Evolutionary conservation across 805 yeast species (phyloP).

Genomic region (Candida nitratophila): DNA sequence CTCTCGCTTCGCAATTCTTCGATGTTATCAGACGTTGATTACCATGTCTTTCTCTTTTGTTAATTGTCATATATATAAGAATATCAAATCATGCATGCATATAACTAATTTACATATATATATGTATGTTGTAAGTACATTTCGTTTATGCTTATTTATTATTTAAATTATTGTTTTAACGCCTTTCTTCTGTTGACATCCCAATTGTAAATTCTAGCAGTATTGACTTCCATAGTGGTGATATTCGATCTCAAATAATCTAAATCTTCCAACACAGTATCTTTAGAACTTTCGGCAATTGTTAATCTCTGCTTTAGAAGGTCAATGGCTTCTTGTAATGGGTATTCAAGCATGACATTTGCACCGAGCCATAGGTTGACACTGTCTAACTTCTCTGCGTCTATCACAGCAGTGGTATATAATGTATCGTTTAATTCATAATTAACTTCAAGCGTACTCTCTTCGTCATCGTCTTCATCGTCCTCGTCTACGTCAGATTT

Average conservation of each 20-base stretch:
- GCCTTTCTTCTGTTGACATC: conserved; percentile 64
- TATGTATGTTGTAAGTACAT: too few relatives aligned
- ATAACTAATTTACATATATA: conserved; percentile 1
- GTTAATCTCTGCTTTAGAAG: conserved; percentile 56
- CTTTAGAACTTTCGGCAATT: conserved; percentile 53
- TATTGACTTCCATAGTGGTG: conserved; percentile 96
- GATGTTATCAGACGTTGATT: conserved; percentile 44
- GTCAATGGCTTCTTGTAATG: conserved; percentile 77
- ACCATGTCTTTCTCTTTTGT: too few relatives aligned
- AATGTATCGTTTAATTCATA: conserved; percentile 92
- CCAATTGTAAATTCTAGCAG: conserved; percentile 88
- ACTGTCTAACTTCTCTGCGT: conserved; percentile 42
- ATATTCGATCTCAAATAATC: conserved; percentile 82
- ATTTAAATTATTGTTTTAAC: neutral
- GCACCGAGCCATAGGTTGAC: conserved; percentile 98
- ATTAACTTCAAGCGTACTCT: conserved; percentile 54
- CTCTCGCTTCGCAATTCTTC: conserved; percentile 52
- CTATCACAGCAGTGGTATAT: conserved; percentile 73
- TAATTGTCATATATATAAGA: too few relatives aligned
- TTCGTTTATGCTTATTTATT: too few relatives aligned
- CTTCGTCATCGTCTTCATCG: conserved; percentile 57
- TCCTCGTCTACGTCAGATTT: conserved; percentile 66
- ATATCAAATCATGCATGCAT: too few relatives aligned
- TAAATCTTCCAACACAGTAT: conserved; percentile 70
- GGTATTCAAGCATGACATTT: conserved; percentile 93